These are phyloP conservation scores for Solanum corneliomulleri DNA, from an alignment of 257 asterid species.

Conservation along the genomic window DNA sequence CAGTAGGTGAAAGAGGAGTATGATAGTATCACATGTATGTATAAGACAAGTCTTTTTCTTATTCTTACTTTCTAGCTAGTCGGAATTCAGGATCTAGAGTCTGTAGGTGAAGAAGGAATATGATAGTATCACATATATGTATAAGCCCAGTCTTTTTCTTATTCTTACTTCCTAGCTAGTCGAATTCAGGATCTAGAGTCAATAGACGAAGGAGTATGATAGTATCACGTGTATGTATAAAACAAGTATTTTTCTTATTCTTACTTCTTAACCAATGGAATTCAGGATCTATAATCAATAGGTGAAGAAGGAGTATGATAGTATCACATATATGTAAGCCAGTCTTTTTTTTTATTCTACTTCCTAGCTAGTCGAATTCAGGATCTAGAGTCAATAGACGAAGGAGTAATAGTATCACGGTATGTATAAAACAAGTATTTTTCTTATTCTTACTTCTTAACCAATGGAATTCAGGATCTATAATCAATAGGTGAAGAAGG, in stretches of 20 bases:
- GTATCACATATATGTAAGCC: slow-evolving; percentile 10
- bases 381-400: not conserved
- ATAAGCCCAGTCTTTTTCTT: slow-evolving; percentile 17
- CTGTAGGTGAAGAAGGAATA: not conserved
- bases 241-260: no score
- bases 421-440: slow-evolving; percentile 17
- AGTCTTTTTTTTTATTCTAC: not conserved
- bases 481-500: not conserved
- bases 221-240: not conserved
- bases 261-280: not conserved
- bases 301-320: not conserved
- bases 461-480: not conserved
- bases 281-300: not conserved
- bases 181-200: not conserved
- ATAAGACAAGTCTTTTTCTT: slow-evolving; percentile 20
- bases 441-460: not conserved
- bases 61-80: not conserved
- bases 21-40: not conserved
- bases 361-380: not conserved
- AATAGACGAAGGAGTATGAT: not conserved
- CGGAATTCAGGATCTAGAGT: not conserved
- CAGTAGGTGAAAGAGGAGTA: not conserved
- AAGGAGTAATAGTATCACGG: not conserved
- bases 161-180: not conserved
- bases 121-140: not conserved